Conservation (phyloP, 441 rosid species). For the Eruca vesicaria region DNA sequence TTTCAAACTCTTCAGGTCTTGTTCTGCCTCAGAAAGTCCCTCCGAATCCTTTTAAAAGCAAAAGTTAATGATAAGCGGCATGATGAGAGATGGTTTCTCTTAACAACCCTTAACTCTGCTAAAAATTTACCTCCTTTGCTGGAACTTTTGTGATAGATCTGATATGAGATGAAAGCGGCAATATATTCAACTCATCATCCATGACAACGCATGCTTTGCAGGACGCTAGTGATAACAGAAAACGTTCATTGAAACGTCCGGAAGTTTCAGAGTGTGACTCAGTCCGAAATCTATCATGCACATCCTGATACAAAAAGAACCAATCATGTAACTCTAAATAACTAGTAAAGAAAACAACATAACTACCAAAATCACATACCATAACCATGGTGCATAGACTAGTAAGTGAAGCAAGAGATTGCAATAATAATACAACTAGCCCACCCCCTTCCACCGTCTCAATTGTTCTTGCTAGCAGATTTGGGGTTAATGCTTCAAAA, state of each 20-base stretch:
- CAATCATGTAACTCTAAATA: conserved; percentile 12
- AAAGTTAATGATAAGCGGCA: not conserved
- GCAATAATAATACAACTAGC: conserved; percentile 73
- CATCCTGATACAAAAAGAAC: conserved; percentile 73
- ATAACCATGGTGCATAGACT: conserved; percentile 94
- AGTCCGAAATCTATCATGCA: conserved; percentile 93
- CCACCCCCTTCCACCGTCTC: conserved; percentile 99
- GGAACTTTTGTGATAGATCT: conserved; percentile 66
- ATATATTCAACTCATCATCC: conserved; percentile 95
- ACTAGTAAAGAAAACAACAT: not conserved
- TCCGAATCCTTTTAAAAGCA: conserved; percentile 48
- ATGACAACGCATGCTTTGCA: conserved; percentile 89
- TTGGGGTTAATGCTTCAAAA: conserved; percentile 97
- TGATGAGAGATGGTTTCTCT: conserved; percentile 4
- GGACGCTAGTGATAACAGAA: conserved; percentile 83
- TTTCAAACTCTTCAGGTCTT: conserved; percentile 75
- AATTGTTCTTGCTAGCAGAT: conserved; percentile 90
- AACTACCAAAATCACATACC: conserved; percentile 46
- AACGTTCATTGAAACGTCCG: conserved; percentile 92
- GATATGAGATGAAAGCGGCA: conserved; percentile 92
- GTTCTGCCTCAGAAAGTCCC: conserved; percentile 86
- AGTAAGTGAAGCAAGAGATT: conserved; percentile 79
- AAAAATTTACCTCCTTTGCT: conserved; percentile 58
- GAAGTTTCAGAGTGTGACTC: conserved; percentile 88
- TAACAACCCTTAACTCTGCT: conserved; percentile 16